A percentile compares a stretch with the other conserved stretches of the same genome.
Conservation (phyloP, 495 filamentous ascomycete genomes). For the Polyplosphaeria fusca region DNA sequence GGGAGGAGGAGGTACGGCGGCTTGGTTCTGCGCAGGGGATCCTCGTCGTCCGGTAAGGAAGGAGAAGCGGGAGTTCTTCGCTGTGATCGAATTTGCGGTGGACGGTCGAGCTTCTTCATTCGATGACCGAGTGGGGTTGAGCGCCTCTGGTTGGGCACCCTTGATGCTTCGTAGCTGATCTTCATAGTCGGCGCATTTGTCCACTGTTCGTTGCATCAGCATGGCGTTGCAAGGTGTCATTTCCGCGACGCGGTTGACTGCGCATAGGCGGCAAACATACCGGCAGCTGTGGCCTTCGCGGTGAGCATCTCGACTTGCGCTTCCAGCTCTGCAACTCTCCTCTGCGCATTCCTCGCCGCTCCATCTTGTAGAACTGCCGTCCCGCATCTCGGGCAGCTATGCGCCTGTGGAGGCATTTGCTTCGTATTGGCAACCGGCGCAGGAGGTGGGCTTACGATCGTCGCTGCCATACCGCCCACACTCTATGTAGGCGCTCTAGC, state of each 20-base stretch:
- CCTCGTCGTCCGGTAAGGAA: constrained; percentile 33
- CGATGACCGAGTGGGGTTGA: constrained; percentile 32
- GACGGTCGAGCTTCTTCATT: constrained; percentile 40
- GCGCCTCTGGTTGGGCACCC: constrained; percentile 31
- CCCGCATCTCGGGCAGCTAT: constrained; percentile 32
- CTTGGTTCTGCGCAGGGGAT: constrained; percentile 19
- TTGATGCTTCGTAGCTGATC: constrained; percentile 73
- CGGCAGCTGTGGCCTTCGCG: constrained; percentile 70
- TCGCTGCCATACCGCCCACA: too few species aligned
- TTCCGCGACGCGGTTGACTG: not conserved
- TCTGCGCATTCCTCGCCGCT: constrained; percentile 6
- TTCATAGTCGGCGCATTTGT: constrained; percentile 93
- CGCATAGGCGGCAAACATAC: constrained; percentile 45
- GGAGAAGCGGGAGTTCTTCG: constrained; percentile 52
- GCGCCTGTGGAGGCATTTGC: constrained; percentile 10
- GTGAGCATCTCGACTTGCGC: constrained; percentile 71
- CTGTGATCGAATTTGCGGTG: constrained; percentile 44
- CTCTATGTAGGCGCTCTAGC: too few species aligned
- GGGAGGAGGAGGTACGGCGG: constrained; percentile 31
- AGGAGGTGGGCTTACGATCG: not conserved
- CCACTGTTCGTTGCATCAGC: constrained; percentile 44
- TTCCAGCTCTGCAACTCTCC: constrained; percentile 70
- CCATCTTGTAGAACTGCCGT: constrained; percentile 4
- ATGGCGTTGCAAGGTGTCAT: not conserved
- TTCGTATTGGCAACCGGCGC: not conserved